These are phyloP conservation scores for Sclerotinia subarctica DNA, from an alignment of 2,329 filamentous ascomycete genomes.

Conservation along the genomic window DNA sequence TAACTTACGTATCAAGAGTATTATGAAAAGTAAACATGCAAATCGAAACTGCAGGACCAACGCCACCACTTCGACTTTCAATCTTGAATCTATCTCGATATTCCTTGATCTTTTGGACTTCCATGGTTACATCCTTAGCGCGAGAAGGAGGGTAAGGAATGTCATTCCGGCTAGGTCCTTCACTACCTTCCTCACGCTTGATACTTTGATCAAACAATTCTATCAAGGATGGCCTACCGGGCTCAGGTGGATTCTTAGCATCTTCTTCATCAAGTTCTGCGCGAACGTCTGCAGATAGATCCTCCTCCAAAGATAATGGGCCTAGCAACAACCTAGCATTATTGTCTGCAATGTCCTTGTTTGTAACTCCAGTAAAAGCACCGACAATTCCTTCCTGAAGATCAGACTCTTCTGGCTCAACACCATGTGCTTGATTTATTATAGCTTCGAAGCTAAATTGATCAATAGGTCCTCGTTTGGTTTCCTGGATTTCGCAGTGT, in stretches of 20 bases:
- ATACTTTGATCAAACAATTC: slow-evolving; percentile 86
- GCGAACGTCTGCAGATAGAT: slow-evolving; percentile 79
- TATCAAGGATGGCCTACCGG: slow-evolving; percentile 70
- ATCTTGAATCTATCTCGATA: slow-evolving; percentile 90
- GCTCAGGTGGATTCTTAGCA: slow-evolving; percentile 64
- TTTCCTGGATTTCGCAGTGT: slow-evolving; percentile 57
- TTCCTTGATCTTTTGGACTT: slow-evolving; percentile 91
- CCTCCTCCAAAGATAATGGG: slow-evolving; percentile 76
- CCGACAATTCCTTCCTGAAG: slow-evolving; percentile 63
- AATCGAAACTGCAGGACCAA: slow-evolving; percentile 79
- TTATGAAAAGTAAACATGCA: slow-evolving; percentile 99
- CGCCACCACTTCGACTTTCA: slow-evolving; percentile 76
- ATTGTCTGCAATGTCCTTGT: slow-evolving; percentile 58
- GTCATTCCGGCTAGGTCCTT: slow-evolving; percentile 73
- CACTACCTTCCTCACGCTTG: slow-evolving; percentile 85
- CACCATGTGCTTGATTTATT: slow-evolving; percentile 54
- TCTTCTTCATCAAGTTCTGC: slow-evolving; percentile 87
- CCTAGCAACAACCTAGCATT: slow-evolving; percentile 68
- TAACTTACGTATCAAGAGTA: slow-evolving; percentile 75
- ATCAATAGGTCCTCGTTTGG: slow-evolving; percentile 59
- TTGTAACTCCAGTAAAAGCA: slow-evolving; percentile 57
- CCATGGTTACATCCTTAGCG: slow-evolving; percentile 86
- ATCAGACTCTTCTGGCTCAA: slow-evolving; percentile 58
- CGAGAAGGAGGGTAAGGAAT: slow-evolving; percentile 85
- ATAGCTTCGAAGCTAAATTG: slow-evolving; percentile 62